Percentiles rank a stretch among this genome's conserved stretches.
phyloP scores from a whole-genome alignment of 371 early-diverging fungal genomes.

The Nosema muscidifuracis region DNA sequence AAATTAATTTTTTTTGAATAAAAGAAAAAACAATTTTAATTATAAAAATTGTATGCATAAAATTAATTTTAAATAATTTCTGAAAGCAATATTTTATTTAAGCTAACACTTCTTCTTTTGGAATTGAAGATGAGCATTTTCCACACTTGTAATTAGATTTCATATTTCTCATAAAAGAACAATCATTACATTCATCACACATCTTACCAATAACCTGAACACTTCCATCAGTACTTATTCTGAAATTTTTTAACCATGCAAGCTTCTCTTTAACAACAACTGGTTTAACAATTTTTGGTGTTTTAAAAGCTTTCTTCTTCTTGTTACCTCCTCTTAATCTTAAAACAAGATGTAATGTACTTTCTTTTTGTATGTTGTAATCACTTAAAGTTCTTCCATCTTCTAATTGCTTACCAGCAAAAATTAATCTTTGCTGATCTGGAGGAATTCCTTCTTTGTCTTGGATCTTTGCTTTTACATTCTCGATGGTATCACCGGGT shows the following conservation, averaged over 20 bases:
- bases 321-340: conserved; percentile 80
- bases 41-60: no score
- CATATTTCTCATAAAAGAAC: not conserved
- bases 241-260: conserved; percentile 10
- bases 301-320: conserved; percentile 3
- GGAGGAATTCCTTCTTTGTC: conserved; percentile 98
- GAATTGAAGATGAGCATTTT: not conserved
- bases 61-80: no score
- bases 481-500: conserved; percentile 82
- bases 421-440: conserved; percentile 98
- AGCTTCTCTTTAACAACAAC: not conserved
- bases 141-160: conserved; percentile 1
- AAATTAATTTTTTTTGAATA: no score
- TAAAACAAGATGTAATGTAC: conserved; percentile 90
- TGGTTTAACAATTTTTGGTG: conserved; percentile 14
- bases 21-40: no score
- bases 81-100: no score
- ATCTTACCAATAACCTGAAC: conserved; percentile 12
- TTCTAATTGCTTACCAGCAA: conserved; percentile 96
- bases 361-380: conserved; percentile 81
- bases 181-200: conserved; percentile 5
- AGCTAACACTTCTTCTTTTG: no score
- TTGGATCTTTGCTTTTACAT: conserved; percentile 91
- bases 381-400: conserved; percentile 69
- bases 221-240: conserved; percentile 1